Evolutionary conservation across 805 yeast genomes (phyloP).

Genomic region (Zygosaccharomyces siamensis): DNA sequence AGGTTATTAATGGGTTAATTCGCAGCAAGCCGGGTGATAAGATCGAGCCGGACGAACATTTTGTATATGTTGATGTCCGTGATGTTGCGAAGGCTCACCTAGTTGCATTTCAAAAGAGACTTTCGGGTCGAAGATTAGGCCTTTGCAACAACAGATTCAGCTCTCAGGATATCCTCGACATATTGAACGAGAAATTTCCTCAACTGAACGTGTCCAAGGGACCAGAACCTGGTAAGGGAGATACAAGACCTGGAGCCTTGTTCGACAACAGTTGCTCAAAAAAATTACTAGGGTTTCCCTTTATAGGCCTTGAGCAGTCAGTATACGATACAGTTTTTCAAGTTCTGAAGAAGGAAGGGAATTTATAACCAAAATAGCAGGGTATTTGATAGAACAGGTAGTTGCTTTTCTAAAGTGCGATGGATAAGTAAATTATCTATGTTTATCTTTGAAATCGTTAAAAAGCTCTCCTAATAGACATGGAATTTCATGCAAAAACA

Average conservation of each 20-base stretch:
- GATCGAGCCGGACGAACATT: constrained; percentile 18
- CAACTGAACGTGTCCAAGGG: constrained; percentile 42
- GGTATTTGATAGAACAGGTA: too few relatives aligned
- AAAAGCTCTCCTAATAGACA: too few relatives aligned
- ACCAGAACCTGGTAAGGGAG: constrained; percentile 29
- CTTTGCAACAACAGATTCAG: constrained; percentile 12
- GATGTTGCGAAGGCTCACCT: constrained; percentile 55
- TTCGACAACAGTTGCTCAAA: constrained; percentile 22
- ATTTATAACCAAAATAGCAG: too few relatives aligned
- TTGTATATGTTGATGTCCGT: constrained; percentile 49
- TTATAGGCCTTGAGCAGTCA: constrained; percentile 18
- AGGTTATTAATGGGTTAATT: neutral
- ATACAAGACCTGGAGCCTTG: neutral
- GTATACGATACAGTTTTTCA: constrained; percentile 28
- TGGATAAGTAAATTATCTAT: too few relatives aligned
- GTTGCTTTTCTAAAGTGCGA: too few relatives aligned
- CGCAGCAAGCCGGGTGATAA: neutral
- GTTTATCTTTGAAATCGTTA: too few relatives aligned
- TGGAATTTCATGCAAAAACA: too few relatives aligned
- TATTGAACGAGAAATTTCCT: constrained; percentile 34
- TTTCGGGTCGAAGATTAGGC: constrained; percentile 32
- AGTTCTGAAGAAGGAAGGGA: constrained; percentile 11
- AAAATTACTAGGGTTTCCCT: constrained; percentile 24
- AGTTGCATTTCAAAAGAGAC: constrained; percentile 38
- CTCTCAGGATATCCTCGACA: constrained; percentile 9